These are phyloP conservation scores for Hyphodiscus hymeniophilus DNA, from an alignment of 495 filamentous ascomycete genomes.

Conservation along the genomic window DNA sequence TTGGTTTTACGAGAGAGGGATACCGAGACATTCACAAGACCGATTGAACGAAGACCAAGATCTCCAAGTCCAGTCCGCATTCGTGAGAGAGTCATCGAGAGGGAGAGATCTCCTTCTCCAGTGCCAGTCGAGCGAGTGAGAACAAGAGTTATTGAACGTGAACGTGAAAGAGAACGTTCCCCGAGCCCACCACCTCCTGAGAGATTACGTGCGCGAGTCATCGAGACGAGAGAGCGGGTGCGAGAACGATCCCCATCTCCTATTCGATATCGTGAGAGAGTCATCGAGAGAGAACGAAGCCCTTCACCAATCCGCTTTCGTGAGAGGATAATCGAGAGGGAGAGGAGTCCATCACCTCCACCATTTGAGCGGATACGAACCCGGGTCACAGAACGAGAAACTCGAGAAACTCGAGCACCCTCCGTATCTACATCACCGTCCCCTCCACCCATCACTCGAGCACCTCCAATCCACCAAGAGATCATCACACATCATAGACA, in stretches of 20 bases:
- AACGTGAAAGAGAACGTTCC: slow-evolving; percentile 34
- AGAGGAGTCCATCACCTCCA: slow-evolving; percentile 3
- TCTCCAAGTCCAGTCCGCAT: slow-evolving; percentile 28
- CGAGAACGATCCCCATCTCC: slow-evolving; percentile 23
- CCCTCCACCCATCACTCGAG: slow-evolving; percentile 50
- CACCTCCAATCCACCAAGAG: slow-evolving; percentile 68
- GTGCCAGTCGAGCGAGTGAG: slow-evolving; percentile 25
- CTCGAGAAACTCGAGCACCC: neutral
- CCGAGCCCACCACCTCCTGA: slow-evolving; percentile 35
- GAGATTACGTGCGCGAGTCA: slow-evolving; percentile 21
- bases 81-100: slow-evolving; percentile 15
- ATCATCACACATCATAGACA: slow-evolving; percentile 80
- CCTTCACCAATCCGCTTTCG: slow-evolving; percentile 32
- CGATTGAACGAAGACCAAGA: slow-evolving; percentile 22
- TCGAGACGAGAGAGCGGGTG: slow-evolving; percentile 22
- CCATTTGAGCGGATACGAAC: neutral
- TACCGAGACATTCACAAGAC: slow-evolving; percentile 16
- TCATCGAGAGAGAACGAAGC: slow-evolving; percentile 23
- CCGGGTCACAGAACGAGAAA: neutral
- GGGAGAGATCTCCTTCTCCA: slow-evolving; percentile 10
- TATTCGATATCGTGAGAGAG: slow-evolving; percentile 15
- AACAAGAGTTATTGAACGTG: slow-evolving; percentile 34
- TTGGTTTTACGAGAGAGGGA: slow-evolving; percentile 36
- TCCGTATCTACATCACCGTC: slow-evolving; percentile 28
- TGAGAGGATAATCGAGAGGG: slow-evolving; percentile 16